Conservation (phyloP, 2,329 filamentous ascomycete species). For the Penicillium decumbens region DNA sequence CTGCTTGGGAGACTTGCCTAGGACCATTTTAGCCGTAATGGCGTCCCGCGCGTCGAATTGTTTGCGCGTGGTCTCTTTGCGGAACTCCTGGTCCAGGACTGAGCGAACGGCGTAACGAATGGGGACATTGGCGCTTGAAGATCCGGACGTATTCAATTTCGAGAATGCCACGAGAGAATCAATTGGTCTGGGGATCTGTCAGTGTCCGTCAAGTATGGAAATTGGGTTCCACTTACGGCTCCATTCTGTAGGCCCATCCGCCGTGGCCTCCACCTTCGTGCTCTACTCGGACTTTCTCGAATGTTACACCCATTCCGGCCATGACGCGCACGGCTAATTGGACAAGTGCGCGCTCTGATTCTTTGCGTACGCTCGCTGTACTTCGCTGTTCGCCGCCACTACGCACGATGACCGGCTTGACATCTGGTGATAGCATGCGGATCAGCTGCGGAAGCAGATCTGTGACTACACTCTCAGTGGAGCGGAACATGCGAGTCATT, state of each 20-base stretch:
- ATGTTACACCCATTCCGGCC: slow-evolving; percentile 72
- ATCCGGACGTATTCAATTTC: slow-evolving; percentile 37
- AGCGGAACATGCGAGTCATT: slow-evolving; percentile 72
- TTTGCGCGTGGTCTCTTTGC: slow-evolving; percentile 63
- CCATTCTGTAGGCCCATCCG: slow-evolving; percentile 87
- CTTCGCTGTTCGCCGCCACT: slow-evolving; percentile 60
- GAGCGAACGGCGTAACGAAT: slow-evolving; percentile 91
- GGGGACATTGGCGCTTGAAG: slow-evolving; percentile 58
- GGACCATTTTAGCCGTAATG: slow-evolving; percentile 24
- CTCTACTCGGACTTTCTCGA: slow-evolving; percentile 78
- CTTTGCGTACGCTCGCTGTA: slow-evolving; percentile 81
- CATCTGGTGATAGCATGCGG: slow-evolving; percentile 77
- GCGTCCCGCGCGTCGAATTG: slow-evolving; percentile 56
- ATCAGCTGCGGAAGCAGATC: slow-evolving; percentile 82
- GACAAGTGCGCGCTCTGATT: slow-evolving; percentile 77
- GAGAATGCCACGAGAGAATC: slow-evolving; percentile 69
- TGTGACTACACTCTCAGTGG: slow-evolving; percentile 67
- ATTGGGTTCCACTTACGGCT: slow-evolving; percentile 64
- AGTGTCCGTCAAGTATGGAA: background rate
- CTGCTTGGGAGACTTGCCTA: slow-evolving; percentile 31
- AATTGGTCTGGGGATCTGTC: slow-evolving; percentile 50
- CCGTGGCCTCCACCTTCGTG: slow-evolving; percentile 56
- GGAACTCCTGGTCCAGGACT: slow-evolving; percentile 85
- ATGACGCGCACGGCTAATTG: slow-evolving; percentile 74
- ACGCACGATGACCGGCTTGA: slow-evolving; percentile 85